These are phyloP conservation scores for Pythium aquatile DNA, from an alignment of 352 stramenopile species.

Conservation along the genomic window DNA sequence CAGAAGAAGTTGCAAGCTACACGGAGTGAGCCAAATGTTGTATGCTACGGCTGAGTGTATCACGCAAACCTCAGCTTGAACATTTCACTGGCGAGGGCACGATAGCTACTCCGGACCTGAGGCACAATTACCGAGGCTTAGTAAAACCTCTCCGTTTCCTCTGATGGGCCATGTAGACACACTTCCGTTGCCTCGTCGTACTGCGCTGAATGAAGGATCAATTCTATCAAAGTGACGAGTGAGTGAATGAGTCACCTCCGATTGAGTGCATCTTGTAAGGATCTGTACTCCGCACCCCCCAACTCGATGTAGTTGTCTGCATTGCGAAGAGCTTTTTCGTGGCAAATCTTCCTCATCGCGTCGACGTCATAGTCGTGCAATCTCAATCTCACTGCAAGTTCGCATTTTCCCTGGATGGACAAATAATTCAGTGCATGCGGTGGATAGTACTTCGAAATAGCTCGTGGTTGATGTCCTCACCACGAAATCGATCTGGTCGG, in stretches of 20 bases:
- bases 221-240: conserved; percentile 31
- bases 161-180: not conserved
- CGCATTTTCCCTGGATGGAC: conserved; percentile 36
- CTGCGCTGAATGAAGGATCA: conserved; percentile 54
- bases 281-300: conserved; percentile 41
- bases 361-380: conserved; percentile 58
- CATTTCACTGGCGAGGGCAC: conserved; percentile 45
- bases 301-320: conserved; percentile 45
- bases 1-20: conserved; percentile 59
- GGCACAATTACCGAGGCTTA: not conserved
- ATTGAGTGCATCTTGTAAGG: not conserved
- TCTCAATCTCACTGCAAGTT: conserved; percentile 56
- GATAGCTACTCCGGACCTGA: conserved; percentile 57
- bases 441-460: not conserved
- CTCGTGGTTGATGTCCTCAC: conserved; percentile 21
- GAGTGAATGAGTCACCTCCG: not conserved
- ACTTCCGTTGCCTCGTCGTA: conserved; percentile 55
- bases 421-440: not conserved
- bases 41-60: not conserved
- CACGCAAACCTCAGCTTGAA: conserved; percentile 56
- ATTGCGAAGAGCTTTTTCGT: conserved; percentile 33
- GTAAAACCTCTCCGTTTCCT: no score
- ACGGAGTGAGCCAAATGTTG: not conserved
- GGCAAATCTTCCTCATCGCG: conserved; percentile 50
- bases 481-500: conserved; percentile 34